phyloP scores from a whole-genome alignment of 306 rosid genomes.

The Prunus campanulata region DNA sequence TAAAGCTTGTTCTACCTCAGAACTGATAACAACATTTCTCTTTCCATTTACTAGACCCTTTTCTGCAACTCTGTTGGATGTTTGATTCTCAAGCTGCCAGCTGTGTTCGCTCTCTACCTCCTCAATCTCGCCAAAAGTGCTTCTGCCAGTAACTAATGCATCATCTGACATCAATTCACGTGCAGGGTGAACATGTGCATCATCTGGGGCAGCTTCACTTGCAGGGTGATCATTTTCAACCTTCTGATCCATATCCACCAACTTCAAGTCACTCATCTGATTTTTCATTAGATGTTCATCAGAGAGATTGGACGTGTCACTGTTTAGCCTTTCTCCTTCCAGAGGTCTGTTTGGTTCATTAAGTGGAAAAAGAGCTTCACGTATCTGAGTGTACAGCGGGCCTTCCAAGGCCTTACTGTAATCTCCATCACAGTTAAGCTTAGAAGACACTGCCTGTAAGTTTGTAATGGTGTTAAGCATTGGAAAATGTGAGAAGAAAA shows the following conservation, averaged over 20 bases:
- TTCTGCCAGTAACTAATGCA: slow-evolving; percentile 16
- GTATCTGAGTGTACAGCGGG: slow-evolving; percentile 53
- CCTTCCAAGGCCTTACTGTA: slow-evolving; percentile 59
- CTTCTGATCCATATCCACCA: slow-evolving; percentile 22
- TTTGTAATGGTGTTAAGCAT: slow-evolving; percentile 14
- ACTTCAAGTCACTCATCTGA: slow-evolving; percentile 20
- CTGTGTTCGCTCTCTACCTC: slow-evolving; percentile 44
- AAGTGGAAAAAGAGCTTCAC: slow-evolving; percentile 37
- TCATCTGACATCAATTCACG: slow-evolving; percentile 17
- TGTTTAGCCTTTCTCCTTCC: slow-evolving; percentile 28
- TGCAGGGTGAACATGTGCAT: slow-evolving; percentile 17
- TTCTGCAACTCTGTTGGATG: slow-evolving; percentile 21
- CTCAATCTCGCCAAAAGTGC: slow-evolving; percentile 56
- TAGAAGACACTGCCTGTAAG: slow-evolving; percentile 69
- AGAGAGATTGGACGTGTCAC: slow-evolving; percentile 21
- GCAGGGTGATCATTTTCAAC: slow-evolving; percentile 23
- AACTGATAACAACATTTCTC: slow-evolving; percentile 41
- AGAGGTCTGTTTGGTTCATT: slow-evolving; percentile 26
- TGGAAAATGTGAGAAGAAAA: slow-evolving; percentile 14
- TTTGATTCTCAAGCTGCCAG: slow-evolving; percentile 21
- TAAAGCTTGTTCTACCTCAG: slow-evolving; percentile 72
- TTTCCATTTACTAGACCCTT: slow-evolving; percentile 24
- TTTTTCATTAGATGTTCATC: slow-evolving; percentile 27
- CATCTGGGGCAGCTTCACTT: slow-evolving; percentile 20
- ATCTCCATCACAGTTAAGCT: slow-evolving; percentile 46